Percentiles rank a stretch among this genome's conserved stretches.
Conservation (phyloP, 805 yeast species). For the Saturnispora quitensis region DNA sequence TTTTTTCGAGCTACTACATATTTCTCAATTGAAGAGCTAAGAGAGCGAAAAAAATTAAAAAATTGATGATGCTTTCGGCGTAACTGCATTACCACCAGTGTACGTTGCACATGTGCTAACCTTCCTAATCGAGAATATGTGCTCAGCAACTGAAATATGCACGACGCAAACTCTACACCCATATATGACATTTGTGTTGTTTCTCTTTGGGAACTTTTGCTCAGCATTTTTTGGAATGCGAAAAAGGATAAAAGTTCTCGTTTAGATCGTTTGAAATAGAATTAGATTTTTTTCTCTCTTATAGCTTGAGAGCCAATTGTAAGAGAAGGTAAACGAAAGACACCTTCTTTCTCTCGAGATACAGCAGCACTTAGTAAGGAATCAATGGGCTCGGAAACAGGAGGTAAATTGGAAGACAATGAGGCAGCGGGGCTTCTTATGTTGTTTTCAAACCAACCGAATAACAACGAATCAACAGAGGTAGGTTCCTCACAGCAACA, state of each 20-base stretch:
- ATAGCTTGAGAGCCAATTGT: not conserved
- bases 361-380: not conserved
- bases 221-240: not conserved
- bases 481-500: not conserved
- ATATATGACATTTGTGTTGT: not conserved
- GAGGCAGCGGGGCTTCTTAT: constrained; percentile 34
- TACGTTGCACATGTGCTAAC: not conserved
- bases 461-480: constrained; percentile 4
- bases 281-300: not conserved
- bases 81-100: not conserved
- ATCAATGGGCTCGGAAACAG: not conserved
- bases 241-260: not conserved
- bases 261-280: not conserved
- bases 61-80: not conserved
- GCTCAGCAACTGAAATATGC: not conserved
- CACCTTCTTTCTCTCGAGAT: not conserved
- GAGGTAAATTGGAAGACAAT: constrained; percentile 21
- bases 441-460: constrained; percentile 29
- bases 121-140: not conserved
- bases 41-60: too few relatives aligned
- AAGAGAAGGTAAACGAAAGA: not conserved
- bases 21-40: too few relatives aligned
- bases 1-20: not conserved
- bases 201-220: not conserved
- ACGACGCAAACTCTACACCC: not conserved